Percentiles rank a stretch among this genome's conserved stretches.
phyloP scores from a whole-genome alignment of 352 stramenopile genomes.

The Pilasporangium apinafurcum region DNA sequence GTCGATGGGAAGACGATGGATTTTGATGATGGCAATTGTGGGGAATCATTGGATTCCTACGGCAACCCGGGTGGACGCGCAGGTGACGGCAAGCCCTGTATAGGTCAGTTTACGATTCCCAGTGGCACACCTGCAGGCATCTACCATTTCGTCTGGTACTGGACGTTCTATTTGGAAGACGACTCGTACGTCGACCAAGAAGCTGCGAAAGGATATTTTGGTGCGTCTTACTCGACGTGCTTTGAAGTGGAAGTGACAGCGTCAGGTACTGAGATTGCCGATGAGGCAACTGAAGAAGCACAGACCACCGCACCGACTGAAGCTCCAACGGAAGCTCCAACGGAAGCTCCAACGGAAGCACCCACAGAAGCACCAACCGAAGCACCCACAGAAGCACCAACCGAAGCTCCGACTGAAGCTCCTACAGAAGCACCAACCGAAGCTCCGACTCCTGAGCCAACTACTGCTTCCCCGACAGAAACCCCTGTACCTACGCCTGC shows the following conservation, averaged over 20 bases:
- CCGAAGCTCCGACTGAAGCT: background rate
- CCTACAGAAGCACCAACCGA: background rate
- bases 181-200: constrained; percentile 42
- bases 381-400: constrained; percentile 1
- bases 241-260: constrained; percentile 52
- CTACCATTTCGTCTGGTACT: constrained; percentile 72
- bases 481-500: too few relatives aligned
- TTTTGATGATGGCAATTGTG: constrained; percentile 60
- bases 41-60: constrained; percentile 36
- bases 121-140: constrained; percentile 29
- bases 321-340: constrained; percentile 3
- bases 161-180: constrained; percentile 59
- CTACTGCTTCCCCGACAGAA: background rate
- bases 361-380: background rate
- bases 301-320: constrained; percentile 3
- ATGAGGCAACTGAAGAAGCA: constrained; percentile 2
- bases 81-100: constrained; percentile 54
- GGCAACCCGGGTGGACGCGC: constrained; percentile 37
- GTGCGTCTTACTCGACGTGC: constrained; percentile 57
- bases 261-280: constrained; percentile 5
- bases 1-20: constrained; percentile 33
- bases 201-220: constrained; percentile 51
- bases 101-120: constrained; percentile 45
- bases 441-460: constrained; percentile 1
- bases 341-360: background rate